These are phyloP conservation scores for Colletotrichum caudatum DNA, from an alignment of 2,329 filamentous ascomycete species.

Conservation along the genomic window DNA sequence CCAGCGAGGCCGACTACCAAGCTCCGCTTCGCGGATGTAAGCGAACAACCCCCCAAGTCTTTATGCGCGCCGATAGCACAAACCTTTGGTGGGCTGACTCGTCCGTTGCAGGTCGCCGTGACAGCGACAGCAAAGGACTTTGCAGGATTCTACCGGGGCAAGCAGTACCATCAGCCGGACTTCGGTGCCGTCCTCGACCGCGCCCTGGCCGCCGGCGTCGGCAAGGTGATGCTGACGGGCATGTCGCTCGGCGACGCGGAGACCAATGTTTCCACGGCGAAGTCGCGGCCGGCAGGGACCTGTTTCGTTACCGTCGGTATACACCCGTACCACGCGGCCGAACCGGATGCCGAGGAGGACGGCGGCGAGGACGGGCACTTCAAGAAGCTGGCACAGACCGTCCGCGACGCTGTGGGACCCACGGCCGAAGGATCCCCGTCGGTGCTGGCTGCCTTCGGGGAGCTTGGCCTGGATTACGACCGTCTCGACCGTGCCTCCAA, in stretches of 20 bases:
- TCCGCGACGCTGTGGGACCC: conserved; percentile 44
- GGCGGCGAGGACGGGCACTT: conserved; percentile 44
- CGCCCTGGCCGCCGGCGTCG: conserved; percentile 55
- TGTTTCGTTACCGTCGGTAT: conserved; percentile 62
- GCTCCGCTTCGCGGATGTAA: conserved; percentile 39
- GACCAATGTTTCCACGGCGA: conserved; percentile 48
- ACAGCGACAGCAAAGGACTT: conserved; percentile 59
- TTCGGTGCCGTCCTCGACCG: conserved; percentile 57
- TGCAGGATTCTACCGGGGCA: conserved; percentile 62
- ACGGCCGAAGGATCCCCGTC: conserved; percentile 22
- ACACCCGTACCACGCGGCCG: conserved; percentile 62
- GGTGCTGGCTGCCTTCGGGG: conserved; percentile 60
- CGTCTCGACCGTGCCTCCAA: conserved; percentile 57
- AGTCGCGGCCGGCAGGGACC: conserved; percentile 45
- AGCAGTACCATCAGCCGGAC: conserved; percentile 61
- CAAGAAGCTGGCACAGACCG: conserved; percentile 45
- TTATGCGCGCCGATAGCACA: background rate
- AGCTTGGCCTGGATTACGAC: conserved; percentile 64
- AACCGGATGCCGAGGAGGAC: conserved; percentile 51
- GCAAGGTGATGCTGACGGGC: conserved; percentile 57
- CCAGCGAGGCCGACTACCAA: conserved; percentile 18
- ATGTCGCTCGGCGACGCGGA: conserved; percentile 51
- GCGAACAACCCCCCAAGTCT: background rate
- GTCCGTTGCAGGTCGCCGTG: conserved; percentile 49
- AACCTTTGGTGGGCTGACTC: background rate